Conservation (phyloP, 2,329 filamentous ascomycete species). For the Coniella vitis region DNA sequence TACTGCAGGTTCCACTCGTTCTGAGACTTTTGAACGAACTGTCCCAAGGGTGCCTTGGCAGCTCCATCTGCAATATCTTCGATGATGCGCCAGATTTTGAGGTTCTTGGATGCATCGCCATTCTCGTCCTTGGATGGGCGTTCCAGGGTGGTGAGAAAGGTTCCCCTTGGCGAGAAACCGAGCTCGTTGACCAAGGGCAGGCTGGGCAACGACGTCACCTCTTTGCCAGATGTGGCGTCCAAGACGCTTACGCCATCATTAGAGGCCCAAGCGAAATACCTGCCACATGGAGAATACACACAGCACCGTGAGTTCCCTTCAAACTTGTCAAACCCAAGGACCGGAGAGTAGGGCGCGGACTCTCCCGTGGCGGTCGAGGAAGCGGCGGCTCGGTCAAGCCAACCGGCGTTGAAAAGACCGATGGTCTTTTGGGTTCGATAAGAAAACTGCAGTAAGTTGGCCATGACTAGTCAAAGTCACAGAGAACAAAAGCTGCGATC, state of each 20-base stretch:
- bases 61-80: conserved; percentile 57
- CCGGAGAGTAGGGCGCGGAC: conserved; percentile 69
- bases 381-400: neutral
- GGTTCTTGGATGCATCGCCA: conserved; percentile 89
- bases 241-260: conserved; percentile 80
- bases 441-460: conserved; percentile 87
- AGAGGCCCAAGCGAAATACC: conserved; percentile 92
- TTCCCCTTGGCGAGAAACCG: conserved; percentile 86
- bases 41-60: conserved; percentile 70
- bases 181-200: conserved; percentile 87
- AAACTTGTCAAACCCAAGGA: conserved; percentile 78
- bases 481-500: conserved; percentile 35
- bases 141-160: conserved; percentile 95
- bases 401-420: conserved; percentile 80
- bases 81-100: conserved; percentile 90
- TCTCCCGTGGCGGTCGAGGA: neutral
- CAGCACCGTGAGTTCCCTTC: conserved; percentile 94
- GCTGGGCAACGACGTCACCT: conserved; percentile 62
- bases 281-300: conserved; percentile 90
- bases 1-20: conserved; percentile 97
- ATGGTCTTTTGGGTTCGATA: conserved; percentile 96
- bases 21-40: conserved; percentile 93
- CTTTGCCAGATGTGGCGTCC: conserved; percentile 69
- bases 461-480: conserved; percentile 94
- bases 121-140: conserved; percentile 86